Evolutionary conservation across 2,329 filamentous ascomycete species (phyloP).

Genomic region (Albifimbria verrucaria): DNA sequence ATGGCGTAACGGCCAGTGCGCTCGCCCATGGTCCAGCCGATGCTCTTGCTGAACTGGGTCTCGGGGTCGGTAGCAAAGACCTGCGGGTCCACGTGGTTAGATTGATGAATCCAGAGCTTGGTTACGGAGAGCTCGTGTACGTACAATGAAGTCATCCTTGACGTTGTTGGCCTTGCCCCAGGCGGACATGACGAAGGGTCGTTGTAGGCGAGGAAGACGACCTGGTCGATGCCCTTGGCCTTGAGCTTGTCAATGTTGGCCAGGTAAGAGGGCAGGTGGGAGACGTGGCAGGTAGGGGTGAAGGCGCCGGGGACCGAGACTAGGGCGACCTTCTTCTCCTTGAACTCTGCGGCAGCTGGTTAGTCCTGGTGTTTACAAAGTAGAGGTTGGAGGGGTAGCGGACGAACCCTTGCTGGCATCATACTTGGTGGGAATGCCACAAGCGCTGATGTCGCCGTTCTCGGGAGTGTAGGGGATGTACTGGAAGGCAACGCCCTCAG

Average conservation of each 20-base stretch:
- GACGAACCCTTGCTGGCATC: slow-evolving; percentile 69
- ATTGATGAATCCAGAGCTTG: slow-evolving; percentile 1
- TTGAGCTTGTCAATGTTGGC: slow-evolving; percentile 67
- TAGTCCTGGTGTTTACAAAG: slow-evolving; percentile 5
- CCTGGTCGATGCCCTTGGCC: slow-evolving; percentile 76
- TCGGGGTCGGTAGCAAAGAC: slow-evolving; percentile 72
- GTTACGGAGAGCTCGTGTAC: slow-evolving; percentile 17
- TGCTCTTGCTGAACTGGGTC: slow-evolving; percentile 70
- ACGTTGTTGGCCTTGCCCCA: slow-evolving; percentile 87
- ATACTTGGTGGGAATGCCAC: slow-evolving; percentile 75
- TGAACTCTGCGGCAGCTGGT: slow-evolving; percentile 41
- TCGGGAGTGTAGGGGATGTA: slow-evolving; percentile 77
- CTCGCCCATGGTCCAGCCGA: slow-evolving; percentile 74
- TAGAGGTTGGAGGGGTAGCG: slow-evolving; percentile 2
- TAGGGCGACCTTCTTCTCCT: slow-evolving; percentile 54
- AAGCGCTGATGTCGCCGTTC: slow-evolving; percentile 64
- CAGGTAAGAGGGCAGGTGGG: slow-evolving; percentile 79
- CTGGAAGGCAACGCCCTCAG: slow-evolving; percentile 74
- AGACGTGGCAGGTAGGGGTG: slow-evolving; percentile 80
- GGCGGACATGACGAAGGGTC: slow-evolving; percentile 85
- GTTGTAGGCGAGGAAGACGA: slow-evolving; percentile 80
- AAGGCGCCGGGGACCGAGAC: slow-evolving; percentile 68
- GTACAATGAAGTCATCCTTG: slow-evolving; percentile 61
- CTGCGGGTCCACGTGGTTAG: slow-evolving; percentile 24
- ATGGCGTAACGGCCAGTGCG: slow-evolving; percentile 78